Conservation (phyloP, 1,139 yeast species). For the Hanseniaspora sp. region DNA sequence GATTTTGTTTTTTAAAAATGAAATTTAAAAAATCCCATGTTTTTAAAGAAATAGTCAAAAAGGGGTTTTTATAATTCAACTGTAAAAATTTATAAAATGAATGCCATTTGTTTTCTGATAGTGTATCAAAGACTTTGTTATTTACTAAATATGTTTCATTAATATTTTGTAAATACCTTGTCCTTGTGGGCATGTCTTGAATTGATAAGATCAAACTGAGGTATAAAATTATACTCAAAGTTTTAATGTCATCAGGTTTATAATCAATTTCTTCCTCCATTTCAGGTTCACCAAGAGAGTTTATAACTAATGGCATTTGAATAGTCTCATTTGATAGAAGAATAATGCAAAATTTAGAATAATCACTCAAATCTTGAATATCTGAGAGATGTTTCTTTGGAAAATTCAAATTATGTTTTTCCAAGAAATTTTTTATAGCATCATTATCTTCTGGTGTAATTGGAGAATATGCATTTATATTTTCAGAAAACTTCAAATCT, state of each 20-base stretch:
- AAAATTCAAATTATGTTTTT: neutral
- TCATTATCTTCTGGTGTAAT: conserved; percentile 6
- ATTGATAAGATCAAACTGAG: neutral
- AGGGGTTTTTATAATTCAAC: neutral
- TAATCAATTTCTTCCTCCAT: neutral
- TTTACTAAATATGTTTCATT: neutral
- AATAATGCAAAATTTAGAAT: neutral
- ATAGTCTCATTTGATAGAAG: neutral
- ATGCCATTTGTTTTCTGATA: neutral
- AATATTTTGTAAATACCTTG: neutral
- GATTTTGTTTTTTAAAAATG: neutral
- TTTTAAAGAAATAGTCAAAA: neutral
- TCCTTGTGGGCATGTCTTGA: neutral
- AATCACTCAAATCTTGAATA: neutral
- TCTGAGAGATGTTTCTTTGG: neutral
- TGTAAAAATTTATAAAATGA: neutral
- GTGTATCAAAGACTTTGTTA: neutral
- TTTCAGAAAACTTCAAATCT: neutral
- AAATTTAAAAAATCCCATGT: conserved; percentile 4
- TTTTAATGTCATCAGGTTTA: neutral
- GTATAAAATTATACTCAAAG: neutral
- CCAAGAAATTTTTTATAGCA: neutral
- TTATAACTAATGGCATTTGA: neutral
- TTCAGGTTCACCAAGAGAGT: neutral
- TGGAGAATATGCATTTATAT: neutral